Percentiles rank a stretch among this genome's conserved stretches.
These are phyloP conservation scores for Amanita subjunquillea DNA, from an alignment of 768 basidiomycete species.

Conservation along the genomic window DNA sequence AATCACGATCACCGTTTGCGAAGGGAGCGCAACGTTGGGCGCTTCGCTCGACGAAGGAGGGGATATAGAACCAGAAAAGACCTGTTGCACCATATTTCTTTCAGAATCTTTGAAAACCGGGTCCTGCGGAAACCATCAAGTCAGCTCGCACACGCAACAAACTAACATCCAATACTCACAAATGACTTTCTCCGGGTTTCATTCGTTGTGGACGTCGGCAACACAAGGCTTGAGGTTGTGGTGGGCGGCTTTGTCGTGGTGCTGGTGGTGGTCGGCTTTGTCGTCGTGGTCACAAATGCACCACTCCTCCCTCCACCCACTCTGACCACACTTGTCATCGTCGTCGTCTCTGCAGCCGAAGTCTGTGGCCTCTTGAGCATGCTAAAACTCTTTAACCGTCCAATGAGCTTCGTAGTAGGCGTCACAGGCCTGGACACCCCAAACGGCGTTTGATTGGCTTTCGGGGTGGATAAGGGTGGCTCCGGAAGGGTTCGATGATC, in stretches of 20 bases:
- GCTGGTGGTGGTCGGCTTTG: not conserved
- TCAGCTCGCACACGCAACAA: not conserved
- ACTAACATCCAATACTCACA: constrained; percentile 12
- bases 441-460: not conserved
- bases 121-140: constrained; percentile 9
- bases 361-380: constrained; percentile 36
- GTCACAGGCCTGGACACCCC: constrained; percentile 1
- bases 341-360: constrained; percentile 22
- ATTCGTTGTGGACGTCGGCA: not conserved
- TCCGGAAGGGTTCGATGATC: too few relatives aligned
- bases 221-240: not conserved
- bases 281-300: constrained; percentile 11
- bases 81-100: constrained; percentile 42
- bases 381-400: constrained; percentile 63
- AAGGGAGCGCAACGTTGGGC: constrained; percentile 52
- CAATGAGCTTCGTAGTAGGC: constrained; percentile 61
- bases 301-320: constrained; percentile 17
- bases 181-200: constrained; percentile 10
- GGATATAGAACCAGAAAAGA: constrained; percentile 44
- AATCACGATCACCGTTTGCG: constrained; percentile 59
- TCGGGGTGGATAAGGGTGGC: not conserved
- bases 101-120: constrained; percentile 11
- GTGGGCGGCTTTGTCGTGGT: not conserved
- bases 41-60: constrained; percentile 69
- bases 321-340: constrained; percentile 12